These are phyloP conservation scores for Coelastrella sp. DNA, from an alignment of 139 green algal species.

Conservation along the genomic window DNA sequence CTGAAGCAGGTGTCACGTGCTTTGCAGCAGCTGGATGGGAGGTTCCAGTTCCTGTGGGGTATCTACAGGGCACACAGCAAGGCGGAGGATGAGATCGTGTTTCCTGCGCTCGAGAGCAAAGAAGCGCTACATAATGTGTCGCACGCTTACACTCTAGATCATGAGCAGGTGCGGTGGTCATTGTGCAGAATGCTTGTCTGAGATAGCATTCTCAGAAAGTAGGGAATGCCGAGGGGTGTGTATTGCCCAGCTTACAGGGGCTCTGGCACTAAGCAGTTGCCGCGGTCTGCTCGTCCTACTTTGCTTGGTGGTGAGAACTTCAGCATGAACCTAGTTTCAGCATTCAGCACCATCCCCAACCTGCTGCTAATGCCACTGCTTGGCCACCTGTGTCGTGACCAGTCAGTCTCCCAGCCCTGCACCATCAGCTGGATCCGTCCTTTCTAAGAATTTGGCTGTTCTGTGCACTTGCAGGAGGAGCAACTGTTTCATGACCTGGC, in stretches of 20 bases:
- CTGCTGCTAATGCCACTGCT: too few relatives aligned
- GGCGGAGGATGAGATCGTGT: constrained; percentile 97
- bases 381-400: too few relatives aligned
- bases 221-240: too few relatives aligned
- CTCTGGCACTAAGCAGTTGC: too few relatives aligned
- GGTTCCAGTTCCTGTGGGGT: constrained; percentile 93
- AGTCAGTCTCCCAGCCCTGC: too few relatives aligned
- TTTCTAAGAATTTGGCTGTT: background rate
- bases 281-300: too few relatives aligned
- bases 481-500: constrained; percentile 50
- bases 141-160: constrained; percentile 97
- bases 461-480: constrained; percentile 33
- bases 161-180: constrained; percentile 89
- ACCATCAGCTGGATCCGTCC: too few relatives aligned
- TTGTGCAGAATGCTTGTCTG: background rate
- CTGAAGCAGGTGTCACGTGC: constrained; percentile 29
- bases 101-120: constrained; percentile 97
- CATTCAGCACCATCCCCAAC: too few relatives aligned
- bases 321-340: too few relatives aligned
- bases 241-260: too few relatives aligned
- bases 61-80: constrained; percentile 77
- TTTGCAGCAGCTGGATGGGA: constrained; percentile 85
- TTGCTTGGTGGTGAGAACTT: too few relatives aligned
- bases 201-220: too few relatives aligned
- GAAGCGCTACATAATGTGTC: constrained; percentile 94